These are phyloP conservation scores for Cladosporium sp. DNA, from an alignment of 2,329 filamentous ascomycete species.

Conservation along the genomic window DNA sequence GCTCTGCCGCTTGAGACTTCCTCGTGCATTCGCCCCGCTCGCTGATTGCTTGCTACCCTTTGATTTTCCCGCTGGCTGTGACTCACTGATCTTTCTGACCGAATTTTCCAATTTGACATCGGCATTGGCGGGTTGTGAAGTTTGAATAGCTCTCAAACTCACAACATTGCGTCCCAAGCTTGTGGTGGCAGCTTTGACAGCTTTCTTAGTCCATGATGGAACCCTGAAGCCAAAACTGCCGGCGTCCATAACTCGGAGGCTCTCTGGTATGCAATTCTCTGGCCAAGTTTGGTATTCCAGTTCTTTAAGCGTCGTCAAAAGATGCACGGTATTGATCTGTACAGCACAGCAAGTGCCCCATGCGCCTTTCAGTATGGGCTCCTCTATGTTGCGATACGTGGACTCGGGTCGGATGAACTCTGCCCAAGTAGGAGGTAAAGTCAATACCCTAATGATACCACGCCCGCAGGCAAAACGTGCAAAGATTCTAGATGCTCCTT, in stretches of 20 bases:
- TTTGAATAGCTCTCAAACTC: background rate
- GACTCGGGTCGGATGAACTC: background rate
- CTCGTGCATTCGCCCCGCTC: background rate
- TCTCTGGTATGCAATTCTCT: background rate
- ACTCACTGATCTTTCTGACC: background rate
- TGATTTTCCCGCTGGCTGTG: background rate
- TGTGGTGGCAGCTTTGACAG: background rate
- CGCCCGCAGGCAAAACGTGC: background rate
- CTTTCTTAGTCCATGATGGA: background rate
- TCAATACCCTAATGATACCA: slow-evolving; percentile 4
- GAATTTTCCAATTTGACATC: background rate
- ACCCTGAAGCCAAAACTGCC: background rate
- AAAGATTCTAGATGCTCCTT: slow-evolving; percentile 5
- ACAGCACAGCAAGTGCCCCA: background rate
- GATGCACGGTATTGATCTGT: slow-evolving; percentile 1
- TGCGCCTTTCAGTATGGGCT: background rate
- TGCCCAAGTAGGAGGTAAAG: background rate
- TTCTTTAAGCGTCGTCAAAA: background rate
- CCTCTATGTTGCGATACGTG: background rate
- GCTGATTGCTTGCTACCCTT: background rate
- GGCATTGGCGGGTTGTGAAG: background rate
- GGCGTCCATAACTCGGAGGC: background rate
- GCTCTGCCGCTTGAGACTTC: background rate
- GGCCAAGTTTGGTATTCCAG: background rate
- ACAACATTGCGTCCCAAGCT: background rate